These are phyloP conservation scores for Russula sp. DNA, from an alignment of 768 basidiomycete species.

Conservation along the genomic window DNA sequence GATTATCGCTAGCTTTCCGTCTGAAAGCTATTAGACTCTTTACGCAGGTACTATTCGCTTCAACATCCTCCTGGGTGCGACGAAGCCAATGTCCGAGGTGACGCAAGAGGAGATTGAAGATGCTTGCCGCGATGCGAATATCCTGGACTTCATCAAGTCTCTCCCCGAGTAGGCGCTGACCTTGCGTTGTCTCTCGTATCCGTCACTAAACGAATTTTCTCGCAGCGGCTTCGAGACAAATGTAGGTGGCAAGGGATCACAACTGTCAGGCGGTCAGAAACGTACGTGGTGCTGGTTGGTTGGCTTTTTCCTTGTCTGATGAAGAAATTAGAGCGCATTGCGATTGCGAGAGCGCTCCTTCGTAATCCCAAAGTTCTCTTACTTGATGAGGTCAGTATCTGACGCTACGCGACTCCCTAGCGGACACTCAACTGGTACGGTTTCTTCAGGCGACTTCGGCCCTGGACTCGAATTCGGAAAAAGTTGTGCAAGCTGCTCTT, in stretches of 20 bases:
- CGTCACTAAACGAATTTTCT: slow-evolving; percentile 11
- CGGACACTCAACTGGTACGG: neutral
- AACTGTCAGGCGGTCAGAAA: slow-evolving; percentile 86
- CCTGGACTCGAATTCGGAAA: slow-evolving; percentile 50
- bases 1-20: neutral
- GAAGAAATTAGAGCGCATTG: slow-evolving; percentile 38
- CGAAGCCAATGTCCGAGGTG: slow-evolving; percentile 64
- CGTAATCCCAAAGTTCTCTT: slow-evolving; percentile 31
- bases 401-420: too few relatives aligned
- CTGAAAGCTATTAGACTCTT: slow-evolving; percentile 41
- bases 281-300: slow-evolving; percentile 38
- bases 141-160: slow-evolving; percentile 78
- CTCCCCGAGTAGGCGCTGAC: slow-evolving; percentile 58
- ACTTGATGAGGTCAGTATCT: slow-evolving; percentile 25
- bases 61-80: slow-evolving; percentile 80
- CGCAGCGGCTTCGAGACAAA: slow-evolving; percentile 83
- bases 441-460: slow-evolving; percentile 40
- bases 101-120: slow-evolving; percentile 81
- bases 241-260: slow-evolving; percentile 87
- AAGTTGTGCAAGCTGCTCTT: slow-evolving; percentile 90
- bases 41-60: slow-evolving; percentile 84
- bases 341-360: slow-evolving; percentile 30
- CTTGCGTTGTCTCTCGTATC: neutral
- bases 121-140: slow-evolving; percentile 82
- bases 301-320: neutral